Conservation (phyloP, 2,329 filamentous ascomycete genomes). For the Xylariaceae sp. region DNA sequence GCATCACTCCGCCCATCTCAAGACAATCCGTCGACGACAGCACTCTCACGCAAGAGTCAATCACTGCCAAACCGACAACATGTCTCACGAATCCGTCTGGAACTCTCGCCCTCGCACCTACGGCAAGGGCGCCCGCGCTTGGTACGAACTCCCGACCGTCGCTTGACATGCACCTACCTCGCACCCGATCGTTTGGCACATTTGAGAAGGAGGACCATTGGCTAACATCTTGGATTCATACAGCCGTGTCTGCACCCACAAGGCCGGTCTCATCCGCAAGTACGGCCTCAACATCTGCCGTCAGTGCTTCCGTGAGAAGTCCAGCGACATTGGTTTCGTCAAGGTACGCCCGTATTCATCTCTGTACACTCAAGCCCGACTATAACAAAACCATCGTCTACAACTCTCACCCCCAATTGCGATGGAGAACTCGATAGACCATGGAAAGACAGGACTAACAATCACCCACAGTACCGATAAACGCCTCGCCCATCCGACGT, state of each 20-base stretch:
- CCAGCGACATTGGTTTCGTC: constrained; percentile 16
- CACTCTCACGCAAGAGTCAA: background rate
- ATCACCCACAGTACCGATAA: background rate
- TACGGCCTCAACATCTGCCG: constrained; percentile 91
- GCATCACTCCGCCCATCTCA: background rate
- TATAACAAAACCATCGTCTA: background rate
- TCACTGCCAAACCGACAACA: constrained; percentile 33
- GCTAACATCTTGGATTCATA: constrained; percentile 24
- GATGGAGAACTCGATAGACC: background rate
- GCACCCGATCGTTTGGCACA: background rate
- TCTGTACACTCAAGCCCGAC: background rate
- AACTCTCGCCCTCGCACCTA: constrained; percentile 96
- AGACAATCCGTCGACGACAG: background rate
- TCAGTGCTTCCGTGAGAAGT: constrained; percentile 56
- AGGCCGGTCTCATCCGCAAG: constrained; percentile 99
- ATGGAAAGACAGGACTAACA: background rate
- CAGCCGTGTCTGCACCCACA: constrained; percentile 79
- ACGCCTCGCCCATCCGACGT: background rate
- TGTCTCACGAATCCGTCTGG: constrained; percentile 92
- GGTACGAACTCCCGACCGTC: constrained; percentile 59
- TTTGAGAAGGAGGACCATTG: constrained; percentile 8
- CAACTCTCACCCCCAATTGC: background rate
- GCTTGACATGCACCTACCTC: background rate
- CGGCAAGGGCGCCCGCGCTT: constrained; percentile 91
- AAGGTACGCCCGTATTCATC: constrained; percentile 9